Evolutionary conservation across 2,329 filamentous ascomycete genomes (phyloP).

Genomic region (Cladosporium sp.): DNA sequence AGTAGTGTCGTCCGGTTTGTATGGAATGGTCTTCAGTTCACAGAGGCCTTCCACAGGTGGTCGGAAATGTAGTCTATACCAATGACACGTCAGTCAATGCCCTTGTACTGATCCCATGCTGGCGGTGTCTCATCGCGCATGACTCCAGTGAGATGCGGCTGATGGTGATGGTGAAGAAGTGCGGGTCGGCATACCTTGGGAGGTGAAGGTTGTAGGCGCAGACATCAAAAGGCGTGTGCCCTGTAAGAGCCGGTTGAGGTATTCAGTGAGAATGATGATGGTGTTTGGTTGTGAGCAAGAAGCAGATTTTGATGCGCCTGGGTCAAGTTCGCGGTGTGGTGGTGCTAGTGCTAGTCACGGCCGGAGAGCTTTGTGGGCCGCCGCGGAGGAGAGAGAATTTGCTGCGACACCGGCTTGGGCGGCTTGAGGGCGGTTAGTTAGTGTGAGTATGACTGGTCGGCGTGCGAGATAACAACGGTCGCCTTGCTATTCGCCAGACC

Average conservation of each 20-base stretch:
- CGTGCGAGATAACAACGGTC: neutral
- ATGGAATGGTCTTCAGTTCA: slow-evolving; percentile 47
- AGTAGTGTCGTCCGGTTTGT: slow-evolving; percentile 18
- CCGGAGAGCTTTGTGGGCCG: neutral
- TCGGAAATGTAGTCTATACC: slow-evolving; percentile 61
- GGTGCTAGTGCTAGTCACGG: neutral
- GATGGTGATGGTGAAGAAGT: slow-evolving; percentile 1
- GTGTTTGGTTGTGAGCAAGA: neutral
- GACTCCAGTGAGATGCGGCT: slow-evolving; percentile 34
- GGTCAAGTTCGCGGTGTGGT: neutral
- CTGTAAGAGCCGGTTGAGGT: slow-evolving; percentile 3
- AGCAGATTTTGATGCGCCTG: neutral
- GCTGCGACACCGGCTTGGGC: neutral
- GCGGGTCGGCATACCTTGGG: slow-evolving; percentile 42
- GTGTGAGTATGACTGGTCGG: neutral
- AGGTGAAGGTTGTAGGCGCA: slow-evolving; percentile 49
- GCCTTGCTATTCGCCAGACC: neutral
- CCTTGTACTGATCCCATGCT: neutral
- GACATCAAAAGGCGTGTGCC: slow-evolving; percentile 39
- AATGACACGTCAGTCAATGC: slow-evolving; percentile 11
- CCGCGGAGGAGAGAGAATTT: neutral
- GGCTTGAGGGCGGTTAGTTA: no score
- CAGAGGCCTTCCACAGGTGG: slow-evolving; percentile 64
- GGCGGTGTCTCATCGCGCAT: neutral
- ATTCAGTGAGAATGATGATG: neutral